These are phyloP conservation scores for Glomus cerebriforme DNA, from an alignment of 192 early-diverging fungal species.

Conservation along the genomic window DNA sequence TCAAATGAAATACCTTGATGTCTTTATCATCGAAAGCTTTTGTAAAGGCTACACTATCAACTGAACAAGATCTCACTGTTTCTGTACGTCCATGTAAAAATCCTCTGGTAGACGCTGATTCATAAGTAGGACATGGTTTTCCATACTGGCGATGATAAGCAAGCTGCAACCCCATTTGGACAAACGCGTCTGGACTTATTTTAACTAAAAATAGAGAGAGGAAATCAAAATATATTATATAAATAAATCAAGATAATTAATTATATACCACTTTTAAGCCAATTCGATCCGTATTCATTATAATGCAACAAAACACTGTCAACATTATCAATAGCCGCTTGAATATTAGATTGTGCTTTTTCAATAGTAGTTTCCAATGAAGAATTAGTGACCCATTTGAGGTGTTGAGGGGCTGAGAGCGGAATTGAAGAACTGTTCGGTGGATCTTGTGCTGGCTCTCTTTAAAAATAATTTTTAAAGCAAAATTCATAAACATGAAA, in stretches of 20 bases:
- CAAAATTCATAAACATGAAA: slow-evolving; percentile 13
- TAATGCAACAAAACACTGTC: slow-evolving; percentile 72
- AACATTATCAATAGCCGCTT: slow-evolving; percentile 67
- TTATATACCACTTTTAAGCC: slow-evolving; percentile 70
- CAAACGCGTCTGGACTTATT: slow-evolving; percentile 84
- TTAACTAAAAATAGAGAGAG: slow-evolving; percentile 44
- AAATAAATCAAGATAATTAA: not conserved
- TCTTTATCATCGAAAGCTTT: slow-evolving; percentile 73
- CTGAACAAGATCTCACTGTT: slow-evolving; percentile 81
- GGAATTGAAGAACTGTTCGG: slow-evolving; percentile 32
- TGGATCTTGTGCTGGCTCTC: slow-evolving; percentile 59
- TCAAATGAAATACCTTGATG: slow-evolving; percentile 37
- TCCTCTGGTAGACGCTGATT: slow-evolving; percentile 70
- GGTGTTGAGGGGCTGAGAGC: slow-evolving; percentile 57
- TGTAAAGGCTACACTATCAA: slow-evolving; percentile 77
- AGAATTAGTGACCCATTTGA: slow-evolving; percentile 71
- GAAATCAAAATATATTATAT: not conserved
- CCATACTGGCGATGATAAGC: slow-evolving; percentile 79
- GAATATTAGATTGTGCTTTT: slow-evolving; percentile 64
- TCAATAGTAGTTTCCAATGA: slow-evolving; percentile 57
- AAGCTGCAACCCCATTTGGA: slow-evolving; percentile 89
- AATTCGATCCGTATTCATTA: slow-evolving; percentile 77
- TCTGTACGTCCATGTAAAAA: slow-evolving; percentile 91
- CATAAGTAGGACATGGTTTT: slow-evolving; percentile 70
- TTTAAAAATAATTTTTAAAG: slow-evolving; percentile 29